Evolutionary conservation across 345 rosid species (phyloP), one percentile per base, ranked within the genome.

Genomic region (Heritiera fomes): DNA sequence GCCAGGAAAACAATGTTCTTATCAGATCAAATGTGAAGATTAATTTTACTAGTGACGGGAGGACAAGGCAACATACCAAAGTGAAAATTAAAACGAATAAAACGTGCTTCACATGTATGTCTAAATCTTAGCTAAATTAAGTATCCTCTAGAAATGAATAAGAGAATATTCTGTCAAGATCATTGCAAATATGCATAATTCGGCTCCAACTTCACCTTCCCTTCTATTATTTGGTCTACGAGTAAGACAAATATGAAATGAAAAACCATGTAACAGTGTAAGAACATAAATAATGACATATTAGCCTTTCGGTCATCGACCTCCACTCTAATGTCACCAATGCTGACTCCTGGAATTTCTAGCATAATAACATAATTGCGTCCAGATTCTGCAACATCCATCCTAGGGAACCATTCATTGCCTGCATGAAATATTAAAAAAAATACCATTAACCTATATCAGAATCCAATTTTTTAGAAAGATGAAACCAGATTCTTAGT

Each of bases 261-360:
- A 15, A 72, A 52, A 58, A 70, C 2, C 23, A 15, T 71, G 41
- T 8, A 61, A 61, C 9, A 61, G 45, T 12, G n/a, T 18, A 65
- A 53, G 38, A 70, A 20, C n/a, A 77, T 46, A 52, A 61, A 63
- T 62, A 40, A 60, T 47, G 60, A 55, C 75, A 53, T 18, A 64
- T 38, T 14, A 0, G 67, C 55, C 79, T 81, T 86, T 80, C 49
- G 83, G 75, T 88, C 85, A 80, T 85, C 85, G 62, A 93, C 88
- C 77, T 93, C 97, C 82, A 95, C 98, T 86, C 89, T 87, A 73
- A 95, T 83, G 80, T 95, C 91, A 83, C 83, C 80, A 77, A 84
- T 77, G 65, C 80, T 70, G 38, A 86, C 98, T 5, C 98, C 95
- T 30, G 98, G 95, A 80, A 93, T 81, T 84, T 93, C 97, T 34